These are phyloP conservation scores for Colletotrichum abscissum DNA, from an alignment of 2,329 filamentous ascomycete genomes.

Conservation along the genomic window DNA sequence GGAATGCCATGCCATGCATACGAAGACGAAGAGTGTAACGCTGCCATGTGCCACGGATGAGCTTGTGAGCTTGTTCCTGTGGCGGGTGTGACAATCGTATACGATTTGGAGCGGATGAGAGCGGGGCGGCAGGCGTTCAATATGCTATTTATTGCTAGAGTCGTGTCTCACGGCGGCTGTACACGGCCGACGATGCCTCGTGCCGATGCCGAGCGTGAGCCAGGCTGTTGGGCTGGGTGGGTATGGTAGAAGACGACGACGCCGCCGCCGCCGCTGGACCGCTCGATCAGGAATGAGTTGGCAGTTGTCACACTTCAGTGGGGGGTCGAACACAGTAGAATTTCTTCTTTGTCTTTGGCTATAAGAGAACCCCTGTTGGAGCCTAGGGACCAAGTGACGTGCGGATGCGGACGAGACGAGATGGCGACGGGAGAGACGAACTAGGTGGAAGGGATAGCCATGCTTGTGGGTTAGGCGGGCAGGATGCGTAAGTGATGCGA, in stretches of 20 bases:
- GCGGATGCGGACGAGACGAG: constrained; percentile 14
- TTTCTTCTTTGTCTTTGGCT: not conserved
- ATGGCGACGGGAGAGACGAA: constrained; percentile 17
- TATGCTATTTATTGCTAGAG: not conserved
- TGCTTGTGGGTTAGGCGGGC: not conserved
- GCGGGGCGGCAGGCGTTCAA: not conserved
- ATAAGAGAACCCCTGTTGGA: not conserved
- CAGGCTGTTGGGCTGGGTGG: constrained; percentile 14
- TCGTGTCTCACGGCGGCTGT: constrained; percentile 13
- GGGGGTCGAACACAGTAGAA: not conserved
- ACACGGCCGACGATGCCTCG: not conserved
- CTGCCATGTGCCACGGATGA: constrained; percentile 24
- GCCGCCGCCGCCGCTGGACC: not conserved
- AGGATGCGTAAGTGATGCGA: constrained; percentile 6
- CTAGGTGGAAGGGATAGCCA: constrained; percentile 12
- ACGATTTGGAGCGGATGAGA: not conserved
- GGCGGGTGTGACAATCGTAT: constrained; percentile 11
- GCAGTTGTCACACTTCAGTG: not conserved
- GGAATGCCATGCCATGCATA: not conserved
- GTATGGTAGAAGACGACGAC: not conserved
- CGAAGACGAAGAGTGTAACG: constrained; percentile 2
- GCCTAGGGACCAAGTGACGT: constrained; percentile 11
- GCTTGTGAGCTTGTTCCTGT: constrained; percentile 2
- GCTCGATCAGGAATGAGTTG: not conserved
- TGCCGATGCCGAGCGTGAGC: constrained; percentile 10